phyloP scores from a whole-genome alignment of 371 early-diverging fungal genomes.

The Blakeslea trispora region DNA sequence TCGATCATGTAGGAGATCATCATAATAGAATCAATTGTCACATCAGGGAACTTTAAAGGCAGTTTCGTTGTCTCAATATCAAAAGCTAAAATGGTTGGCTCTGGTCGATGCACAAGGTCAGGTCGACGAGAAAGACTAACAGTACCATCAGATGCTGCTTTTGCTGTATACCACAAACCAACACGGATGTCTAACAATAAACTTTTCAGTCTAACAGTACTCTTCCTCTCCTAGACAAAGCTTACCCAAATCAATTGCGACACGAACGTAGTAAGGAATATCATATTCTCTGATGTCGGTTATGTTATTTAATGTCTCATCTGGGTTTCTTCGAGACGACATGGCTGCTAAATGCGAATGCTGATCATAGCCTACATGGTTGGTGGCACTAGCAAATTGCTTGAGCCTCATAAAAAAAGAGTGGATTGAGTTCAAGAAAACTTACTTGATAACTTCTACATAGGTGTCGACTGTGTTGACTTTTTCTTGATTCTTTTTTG shows the following conservation, averaged over 20 bases:
- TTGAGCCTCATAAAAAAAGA: not conserved
- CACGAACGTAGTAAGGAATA: slow-evolving; percentile 90
- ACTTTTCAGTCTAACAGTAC: not conserved
- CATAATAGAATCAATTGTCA: slow-evolving; percentile 94
- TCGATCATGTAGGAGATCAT: slow-evolving; percentile 99
- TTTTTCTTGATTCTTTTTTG: slow-evolving; percentile 69
- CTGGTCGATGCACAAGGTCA: slow-evolving; percentile 94
- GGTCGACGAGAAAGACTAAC: slow-evolving; percentile 67
- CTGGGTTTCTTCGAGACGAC: slow-evolving; percentile 39
- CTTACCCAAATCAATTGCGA: slow-evolving; percentile 89
- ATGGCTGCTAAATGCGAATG: slow-evolving; percentile 20
- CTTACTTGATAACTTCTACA: slow-evolving; percentile 54
- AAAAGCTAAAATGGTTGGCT: slow-evolving; percentile 96
- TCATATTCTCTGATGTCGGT: slow-evolving; percentile 95
- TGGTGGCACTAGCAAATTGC: slow-evolving; percentile 27
- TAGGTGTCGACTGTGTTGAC: slow-evolving; percentile 63
- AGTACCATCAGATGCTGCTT: slow-evolving; percentile 54
- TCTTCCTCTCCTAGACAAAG: not conserved
- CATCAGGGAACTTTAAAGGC: slow-evolving; percentile 98
- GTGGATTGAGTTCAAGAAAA: not conserved
- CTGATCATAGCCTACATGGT: slow-evolving; percentile 33
- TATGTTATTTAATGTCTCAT: slow-evolving; percentile 61
- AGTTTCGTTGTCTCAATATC: slow-evolving; percentile 99
- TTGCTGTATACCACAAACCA: slow-evolving; percentile 94
- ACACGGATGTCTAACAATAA: slow-evolving; percentile 80